A percentile compares a stretch with the other conserved stretches of the same genome.
Evolutionary conservation across 2,329 filamentous ascomycete genomes (phyloP).

Genomic region (Talaromyces albobiverticillius): DNA sequence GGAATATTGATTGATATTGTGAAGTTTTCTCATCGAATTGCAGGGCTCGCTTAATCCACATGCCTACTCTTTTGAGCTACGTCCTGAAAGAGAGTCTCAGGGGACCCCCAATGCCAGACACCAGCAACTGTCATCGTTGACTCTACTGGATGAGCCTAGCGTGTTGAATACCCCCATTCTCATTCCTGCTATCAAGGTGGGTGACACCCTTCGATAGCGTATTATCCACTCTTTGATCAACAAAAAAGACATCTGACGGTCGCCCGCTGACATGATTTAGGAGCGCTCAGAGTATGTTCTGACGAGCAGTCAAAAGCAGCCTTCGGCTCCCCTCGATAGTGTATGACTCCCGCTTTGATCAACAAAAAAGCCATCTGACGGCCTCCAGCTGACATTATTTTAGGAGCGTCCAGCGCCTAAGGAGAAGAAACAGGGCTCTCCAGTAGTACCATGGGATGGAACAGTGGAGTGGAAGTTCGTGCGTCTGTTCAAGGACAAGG

Average conservation of each 20-base stretch:
- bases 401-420: not conserved
- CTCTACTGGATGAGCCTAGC: constrained; percentile 11
- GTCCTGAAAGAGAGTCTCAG: not conserved
- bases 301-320: not conserved
- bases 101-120: not conserved
- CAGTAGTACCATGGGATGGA: constrained; percentile 11
- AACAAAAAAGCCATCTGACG: too few species aligned
- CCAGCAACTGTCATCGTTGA: not conserved
- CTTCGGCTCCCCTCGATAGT: not conserved
- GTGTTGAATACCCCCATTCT: constrained; percentile 5
- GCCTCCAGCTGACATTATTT: not conserved
- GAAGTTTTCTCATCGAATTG: not conserved
- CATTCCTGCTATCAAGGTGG: constrained; percentile 7
- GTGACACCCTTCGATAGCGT: constrained; percentile 4
- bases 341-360: not conserved
- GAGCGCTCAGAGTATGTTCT: not conserved
- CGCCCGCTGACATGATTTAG: constrained; percentile 1
- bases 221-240: not conserved
- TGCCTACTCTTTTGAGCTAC: constrained; percentile 1
- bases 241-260: too few species aligned
- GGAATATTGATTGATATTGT: not conserved
- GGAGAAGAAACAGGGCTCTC: not conserved
- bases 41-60: not conserved
- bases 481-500: constrained; percentile 21
- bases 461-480: constrained; percentile 14